Conservation (phyloP, 169 alveolate species). For the Toxoplasma gondii region DNA sequence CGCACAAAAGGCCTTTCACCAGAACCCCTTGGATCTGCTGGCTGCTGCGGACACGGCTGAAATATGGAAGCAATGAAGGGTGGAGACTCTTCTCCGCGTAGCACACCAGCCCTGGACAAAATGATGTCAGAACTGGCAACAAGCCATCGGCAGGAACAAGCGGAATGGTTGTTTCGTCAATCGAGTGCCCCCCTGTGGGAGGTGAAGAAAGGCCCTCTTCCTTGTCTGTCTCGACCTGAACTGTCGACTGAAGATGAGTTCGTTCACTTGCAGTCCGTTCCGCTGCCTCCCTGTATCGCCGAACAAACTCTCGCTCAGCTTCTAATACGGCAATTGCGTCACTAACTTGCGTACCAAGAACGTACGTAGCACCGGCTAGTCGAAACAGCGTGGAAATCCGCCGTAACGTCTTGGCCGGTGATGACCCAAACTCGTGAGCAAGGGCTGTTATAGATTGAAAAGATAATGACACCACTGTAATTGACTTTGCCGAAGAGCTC, state of each 20-base stretch:
- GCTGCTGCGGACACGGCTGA: slow-evolving; percentile 88
- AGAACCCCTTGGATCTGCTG: slow-evolving; percentile 86
- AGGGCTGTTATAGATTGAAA: slow-evolving; percentile 84
- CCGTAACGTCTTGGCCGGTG: slow-evolving; percentile 53
- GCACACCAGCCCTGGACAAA: slow-evolving; percentile 94
- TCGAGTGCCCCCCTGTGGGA: background rate
- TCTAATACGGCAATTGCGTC: slow-evolving; percentile 69
- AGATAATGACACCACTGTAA: slow-evolving; percentile 69
- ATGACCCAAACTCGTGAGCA: slow-evolving; percentile 70
- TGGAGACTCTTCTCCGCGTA: slow-evolving; percentile 92
- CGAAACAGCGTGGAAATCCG: slow-evolving; percentile 72
- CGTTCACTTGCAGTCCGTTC: background rate
- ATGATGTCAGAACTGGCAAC: slow-evolving; percentile 84
- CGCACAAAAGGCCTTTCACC: slow-evolving; percentile 38
- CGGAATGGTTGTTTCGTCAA: background rate
- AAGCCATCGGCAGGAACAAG: background rate
- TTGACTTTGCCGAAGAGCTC: background rate
- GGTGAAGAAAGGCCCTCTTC: background rate
- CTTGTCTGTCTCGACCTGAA: background rate
- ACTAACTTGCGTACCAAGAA: slow-evolving; percentile 64
- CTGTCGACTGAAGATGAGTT: background rate
- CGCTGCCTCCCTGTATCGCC: slow-evolving; percentile 43
- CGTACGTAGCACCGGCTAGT: slow-evolving; percentile 71
- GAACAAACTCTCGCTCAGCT: slow-evolving; percentile 68
- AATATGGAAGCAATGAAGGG: slow-evolving; percentile 76